phyloP scores from a whole-genome alignment of 768 basidiomycete genomes.

The Gloeostereum incarnatum region DNA sequence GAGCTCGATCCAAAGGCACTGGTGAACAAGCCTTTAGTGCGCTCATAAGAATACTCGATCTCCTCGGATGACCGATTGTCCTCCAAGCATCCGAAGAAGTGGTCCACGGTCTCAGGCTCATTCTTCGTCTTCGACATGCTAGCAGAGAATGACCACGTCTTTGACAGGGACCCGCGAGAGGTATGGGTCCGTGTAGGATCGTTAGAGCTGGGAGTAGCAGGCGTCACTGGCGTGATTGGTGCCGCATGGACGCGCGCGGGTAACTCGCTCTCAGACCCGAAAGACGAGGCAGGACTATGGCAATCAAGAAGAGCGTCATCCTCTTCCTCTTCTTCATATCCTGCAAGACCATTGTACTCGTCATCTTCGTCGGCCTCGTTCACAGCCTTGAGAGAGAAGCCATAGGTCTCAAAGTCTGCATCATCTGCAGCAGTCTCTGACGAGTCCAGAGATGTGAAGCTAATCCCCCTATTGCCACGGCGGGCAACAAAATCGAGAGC shows the following conservation, averaged over 20 bases:
- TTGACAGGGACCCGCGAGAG: slow-evolving; percentile 42
- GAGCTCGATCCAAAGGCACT: slow-evolving; percentile 32
- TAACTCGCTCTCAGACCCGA: slow-evolving; percentile 44
- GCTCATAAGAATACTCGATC: slow-evolving; percentile 38
- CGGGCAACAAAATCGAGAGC: slow-evolving; percentile 12
- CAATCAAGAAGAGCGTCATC: slow-evolving; percentile 36
- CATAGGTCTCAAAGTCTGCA: slow-evolving; percentile 27
- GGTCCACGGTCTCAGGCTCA: slow-evolving; percentile 35
- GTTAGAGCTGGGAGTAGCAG: slow-evolving; percentile 12
- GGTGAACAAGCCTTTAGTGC: slow-evolving; percentile 52
- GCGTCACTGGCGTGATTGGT: slow-evolving; percentile 12
- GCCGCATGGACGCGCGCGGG: slow-evolving; percentile 19
- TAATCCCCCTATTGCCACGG: slow-evolving; percentile 35
- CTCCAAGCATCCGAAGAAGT: slow-evolving; percentile 69
- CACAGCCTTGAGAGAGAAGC: slow-evolving; percentile 45
- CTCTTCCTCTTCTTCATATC: slow-evolving; percentile 67
- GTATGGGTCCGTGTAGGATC: slow-evolving; percentile 12
- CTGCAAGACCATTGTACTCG: slow-evolving; percentile 48
- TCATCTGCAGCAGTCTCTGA: slow-evolving; percentile 67
- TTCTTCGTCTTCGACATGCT: slow-evolving; percentile 13
- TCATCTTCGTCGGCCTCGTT: slow-evolving; percentile 40
- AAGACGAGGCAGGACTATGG: slow-evolving; percentile 41
- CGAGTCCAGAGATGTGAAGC: slow-evolving; percentile 56
- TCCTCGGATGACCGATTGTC: slow-evolving; percentile 27
- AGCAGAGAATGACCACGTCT: slow-evolving; percentile 61